A percentile compares a stretch with the other conserved stretches of the same genome.
Evolutionary conservation across 2,329 filamentous ascomycete species (phyloP).

Genomic region (Colletotrichum cuscutae): DNA sequence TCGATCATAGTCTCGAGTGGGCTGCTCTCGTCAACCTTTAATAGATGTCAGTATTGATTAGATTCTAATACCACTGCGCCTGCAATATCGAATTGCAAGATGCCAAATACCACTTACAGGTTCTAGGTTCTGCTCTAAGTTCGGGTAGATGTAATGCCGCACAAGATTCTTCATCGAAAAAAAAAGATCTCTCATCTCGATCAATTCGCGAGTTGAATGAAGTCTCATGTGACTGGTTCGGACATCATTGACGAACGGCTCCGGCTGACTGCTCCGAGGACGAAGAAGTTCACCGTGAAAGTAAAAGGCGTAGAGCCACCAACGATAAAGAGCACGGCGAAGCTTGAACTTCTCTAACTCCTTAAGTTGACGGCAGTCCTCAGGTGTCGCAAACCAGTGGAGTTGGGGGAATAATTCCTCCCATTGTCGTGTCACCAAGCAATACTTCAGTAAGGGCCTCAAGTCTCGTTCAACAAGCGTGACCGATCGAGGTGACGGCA

Average conservation of each 20-base stretch:
- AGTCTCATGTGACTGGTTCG: conserved; percentile 55
- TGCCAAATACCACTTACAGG: conserved; percentile 42
- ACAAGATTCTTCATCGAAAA: conserved; percentile 57
- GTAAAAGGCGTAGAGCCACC: conserved; percentile 65
- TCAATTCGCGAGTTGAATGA: conserved; percentile 54
- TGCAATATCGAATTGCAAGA: not conserved
- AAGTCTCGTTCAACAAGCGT: conserved; percentile 47
- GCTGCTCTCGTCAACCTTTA: conserved; percentile 16
- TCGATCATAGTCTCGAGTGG: conserved; percentile 33
- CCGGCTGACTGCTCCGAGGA: conserved; percentile 49
- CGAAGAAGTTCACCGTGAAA: conserved; percentile 58
- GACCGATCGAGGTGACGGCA: conserved; percentile 38
- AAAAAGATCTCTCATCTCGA: conserved; percentile 58
- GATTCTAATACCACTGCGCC: too few relatives aligned
- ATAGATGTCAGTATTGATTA: not conserved
- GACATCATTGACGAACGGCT: conserved; percentile 51
- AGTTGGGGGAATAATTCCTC: conserved; percentile 54
- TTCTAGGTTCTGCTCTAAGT: conserved; percentile 49
- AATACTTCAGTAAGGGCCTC: conserved; percentile 45
- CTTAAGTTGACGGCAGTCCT: conserved; percentile 56
- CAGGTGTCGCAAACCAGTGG: conserved; percentile 57
- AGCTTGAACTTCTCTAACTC: conserved; percentile 56
- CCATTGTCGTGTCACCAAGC: conserved; percentile 50
- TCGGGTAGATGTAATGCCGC: conserved; percentile 57
- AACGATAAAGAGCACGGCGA: conserved; percentile 61